Base-by-base conservation (phyloP, 1,139 yeast genomes). In the Kluyveromyces sp. region DNA sequence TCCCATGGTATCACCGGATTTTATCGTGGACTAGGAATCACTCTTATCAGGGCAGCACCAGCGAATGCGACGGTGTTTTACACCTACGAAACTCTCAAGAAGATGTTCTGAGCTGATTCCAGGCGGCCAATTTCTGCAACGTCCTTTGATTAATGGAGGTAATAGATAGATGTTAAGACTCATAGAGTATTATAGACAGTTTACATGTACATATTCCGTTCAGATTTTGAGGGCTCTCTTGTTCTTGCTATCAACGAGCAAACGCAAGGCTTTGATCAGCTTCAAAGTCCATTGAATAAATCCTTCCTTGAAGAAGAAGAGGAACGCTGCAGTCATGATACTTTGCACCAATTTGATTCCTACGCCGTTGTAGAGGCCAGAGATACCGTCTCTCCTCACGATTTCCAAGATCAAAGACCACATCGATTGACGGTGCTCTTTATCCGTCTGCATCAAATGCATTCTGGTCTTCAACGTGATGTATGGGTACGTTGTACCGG, bases 301-400 rank as follows among this genome's bases (percentile, higher is more conserved):
- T 64, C 85, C 92, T 63, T 89, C 96, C 68, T 89, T 89, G 67
- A 89, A 88, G 64, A 82, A 85, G 63, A 89, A 89, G 56, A 89
- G 72, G 58, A 89, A 84, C 1, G 96, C 96, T 4, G 96, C 94
- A 36, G 95, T 86, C 46, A 83, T 63, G 43, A 89, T 87, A 45
- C 92, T 80, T 66, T 89, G 97, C 28, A 82, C 62, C 49, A 89
- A 72, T 67, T 89, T 89, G 43, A 89, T 80, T 41, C 76, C 69
- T 52, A 89, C 74, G 0, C 96, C 96, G 41, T 83, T 80, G 67
- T 88, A 88, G 49, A 89, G 77, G 2, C 92, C 87, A 13, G 54
- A 49, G 31, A 84, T 55, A 12, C 95, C 95, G 61, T 86, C 95
- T 45, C 75, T 76, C 41, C 64, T 62, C 43, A 82, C 65, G 46